These are phyloP conservation scores for Saccharomycopsis fibuligera DNA, from an alignment of 805 yeast species.

Conservation along the genomic window DNA sequence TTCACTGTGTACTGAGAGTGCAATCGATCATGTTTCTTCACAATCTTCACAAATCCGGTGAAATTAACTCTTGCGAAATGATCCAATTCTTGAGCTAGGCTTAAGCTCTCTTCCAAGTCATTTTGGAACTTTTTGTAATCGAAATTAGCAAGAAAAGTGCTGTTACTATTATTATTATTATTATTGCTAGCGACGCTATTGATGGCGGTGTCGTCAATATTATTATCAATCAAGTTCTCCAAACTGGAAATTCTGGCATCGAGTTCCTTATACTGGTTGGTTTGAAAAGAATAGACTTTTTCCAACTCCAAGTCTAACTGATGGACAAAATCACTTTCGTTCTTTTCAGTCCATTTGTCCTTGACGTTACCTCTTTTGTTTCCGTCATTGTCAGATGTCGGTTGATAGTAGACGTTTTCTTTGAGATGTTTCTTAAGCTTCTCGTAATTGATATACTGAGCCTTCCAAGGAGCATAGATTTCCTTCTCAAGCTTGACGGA, in stretches of 20 bases:
- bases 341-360: slow-evolving; percentile 58
- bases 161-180: slow-evolving; percentile 25
- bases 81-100: slow-evolving; percentile 78
- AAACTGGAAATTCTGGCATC: slow-evolving; percentile 56
- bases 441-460: slow-evolving; percentile 61
- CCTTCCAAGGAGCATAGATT: slow-evolving; percentile 83
- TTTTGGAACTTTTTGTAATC: slow-evolving; percentile 58
- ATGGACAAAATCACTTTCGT: slow-evolving; percentile 63
- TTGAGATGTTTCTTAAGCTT: slow-evolving; percentile 59
- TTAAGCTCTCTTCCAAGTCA: slow-evolving; percentile 66
- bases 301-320: slow-evolving; percentile 65
- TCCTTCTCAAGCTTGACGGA: slow-evolving; percentile 80
- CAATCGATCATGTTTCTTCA: slow-evolving; percentile 90
- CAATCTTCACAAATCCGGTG: slow-evolving; percentile 92
- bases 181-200: slow-evolving; percentile 24
- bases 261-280: slow-evolving; percentile 59
- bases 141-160: slow-evolving; percentile 29
- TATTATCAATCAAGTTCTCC: slow-evolving; percentile 51
- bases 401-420: slow-evolving; percentile 46
- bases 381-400: slow-evolving; percentile 21
- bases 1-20: slow-evolving; percentile 85
- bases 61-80: slow-evolving; percentile 86
- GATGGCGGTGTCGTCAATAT: slow-evolving; percentile 22
- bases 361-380: slow-evolving; percentile 21
- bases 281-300: slow-evolving; percentile 71